Percentiles rank a stretch among this genome's conserved stretches.
Conservation (phyloP, 805 yeast species). For the Candida ipomoeae region DNA sequence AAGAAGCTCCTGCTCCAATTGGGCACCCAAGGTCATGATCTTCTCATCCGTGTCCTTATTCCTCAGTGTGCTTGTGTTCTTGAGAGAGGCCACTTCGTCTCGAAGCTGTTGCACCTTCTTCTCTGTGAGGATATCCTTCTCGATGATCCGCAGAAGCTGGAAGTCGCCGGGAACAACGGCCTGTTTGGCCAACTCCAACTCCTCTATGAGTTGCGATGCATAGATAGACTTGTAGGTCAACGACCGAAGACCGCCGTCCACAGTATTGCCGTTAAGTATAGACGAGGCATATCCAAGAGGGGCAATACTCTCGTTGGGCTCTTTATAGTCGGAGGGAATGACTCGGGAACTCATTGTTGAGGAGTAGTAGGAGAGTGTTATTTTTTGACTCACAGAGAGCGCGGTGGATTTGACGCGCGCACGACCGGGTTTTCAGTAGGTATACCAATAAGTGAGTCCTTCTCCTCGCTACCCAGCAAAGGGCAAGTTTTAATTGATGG, state of each 20-base stretch:
- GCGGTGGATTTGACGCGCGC: neutral
- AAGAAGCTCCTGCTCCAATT: slow-evolving; percentile 13
- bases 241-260: slow-evolving; percentile 39
- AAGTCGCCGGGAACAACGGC: slow-evolving; percentile 20
- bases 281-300: slow-evolving; percentile 31
- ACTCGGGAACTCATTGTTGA: slow-evolving; percentile 1
- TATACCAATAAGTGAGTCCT: too few relatives aligned
- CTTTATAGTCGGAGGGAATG: slow-evolving; percentile 17
- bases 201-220: slow-evolving; percentile 34
- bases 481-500: neutral
- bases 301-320: slow-evolving; percentile 16
- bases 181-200: slow-evolving; percentile 29
- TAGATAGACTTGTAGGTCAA: slow-evolving; percentile 39
- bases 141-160: slow-evolving; percentile 16
- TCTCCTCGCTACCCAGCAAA: too few relatives aligned
- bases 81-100: slow-evolving; percentile 19
- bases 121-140: slow-evolving; percentile 16
- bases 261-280: slow-evolving; percentile 36
- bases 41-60: slow-evolving; percentile 6
- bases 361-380: neutral
- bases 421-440: neutral
- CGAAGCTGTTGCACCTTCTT: slow-evolving; percentile 19
- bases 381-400: neutral
- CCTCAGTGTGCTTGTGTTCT: neutral
- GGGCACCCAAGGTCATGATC: slow-evolving; percentile 7